Conservation (phyloP, 148 eudicot genomes). For the Nepenthes gracilis region DNA sequence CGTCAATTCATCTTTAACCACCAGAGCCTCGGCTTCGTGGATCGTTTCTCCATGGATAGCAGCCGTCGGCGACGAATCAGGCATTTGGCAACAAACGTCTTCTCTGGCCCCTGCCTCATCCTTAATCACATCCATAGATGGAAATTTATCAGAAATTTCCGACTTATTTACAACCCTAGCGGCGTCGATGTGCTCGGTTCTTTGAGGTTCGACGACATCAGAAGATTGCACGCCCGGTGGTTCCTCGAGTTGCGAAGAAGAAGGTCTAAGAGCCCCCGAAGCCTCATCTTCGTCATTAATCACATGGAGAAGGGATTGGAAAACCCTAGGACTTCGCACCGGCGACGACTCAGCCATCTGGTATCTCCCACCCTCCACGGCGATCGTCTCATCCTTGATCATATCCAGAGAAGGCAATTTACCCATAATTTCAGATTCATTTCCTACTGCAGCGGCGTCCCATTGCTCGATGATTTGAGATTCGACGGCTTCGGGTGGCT, state of each 20-base stretch:
- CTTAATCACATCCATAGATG: background rate
- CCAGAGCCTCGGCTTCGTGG: background rate
- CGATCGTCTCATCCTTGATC: background rate
- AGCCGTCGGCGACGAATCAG: background rate
- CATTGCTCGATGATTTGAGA: constrained; percentile 7
- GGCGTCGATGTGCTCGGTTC: constrained; percentile 8
- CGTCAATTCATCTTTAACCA: background rate
- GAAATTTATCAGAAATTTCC: constrained; percentile 7
- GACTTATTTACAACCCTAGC: background rate
- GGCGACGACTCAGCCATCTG: too few relatives aligned
- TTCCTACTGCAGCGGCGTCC: constrained; percentile 1
- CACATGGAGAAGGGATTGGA: background rate
- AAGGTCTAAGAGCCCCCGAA: constrained; percentile 2
- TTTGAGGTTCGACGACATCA: constrained; percentile 1
- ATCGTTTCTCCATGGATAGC: too few relatives aligned
- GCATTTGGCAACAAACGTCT: constrained; percentile 1
- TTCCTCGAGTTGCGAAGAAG: constrained; percentile 1
- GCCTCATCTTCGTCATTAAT: constrained; percentile 35
- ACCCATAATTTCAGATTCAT: constrained; percentile 3
- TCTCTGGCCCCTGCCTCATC: constrained; percentile 2
- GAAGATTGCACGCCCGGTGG: background rate
- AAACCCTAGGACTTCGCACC: too few relatives aligned
- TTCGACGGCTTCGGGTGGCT: background rate
- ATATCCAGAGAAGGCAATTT: constrained; percentile 1
- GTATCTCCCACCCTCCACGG: constrained; percentile 3